phyloP scores from a whole-genome alignment of 306 rosid genomes.

The Alnus rubra region DNA sequence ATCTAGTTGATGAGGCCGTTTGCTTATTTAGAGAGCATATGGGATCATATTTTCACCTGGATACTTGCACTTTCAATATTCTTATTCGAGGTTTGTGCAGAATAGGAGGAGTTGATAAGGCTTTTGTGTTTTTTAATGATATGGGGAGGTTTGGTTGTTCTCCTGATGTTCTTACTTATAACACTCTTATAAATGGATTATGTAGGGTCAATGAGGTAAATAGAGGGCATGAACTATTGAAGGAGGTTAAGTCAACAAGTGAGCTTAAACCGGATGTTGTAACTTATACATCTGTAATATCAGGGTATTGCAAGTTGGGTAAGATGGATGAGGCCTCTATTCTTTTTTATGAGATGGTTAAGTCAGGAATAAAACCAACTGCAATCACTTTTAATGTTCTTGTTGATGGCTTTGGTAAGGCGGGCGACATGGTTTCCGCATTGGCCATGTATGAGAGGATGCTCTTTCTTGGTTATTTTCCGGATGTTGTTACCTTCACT shows the following conservation, averaged over 20 bases:
- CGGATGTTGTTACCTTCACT: constrained; percentile 73
- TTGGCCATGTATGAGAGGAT: constrained; percentile 52
- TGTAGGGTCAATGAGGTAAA: constrained; percentile 59
- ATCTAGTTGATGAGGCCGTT: constrained; percentile 60
- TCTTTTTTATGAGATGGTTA: constrained; percentile 63
- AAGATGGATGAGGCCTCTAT: constrained; percentile 59
- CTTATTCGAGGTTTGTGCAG: constrained; percentile 69
- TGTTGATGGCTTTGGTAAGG: constrained; percentile 72
- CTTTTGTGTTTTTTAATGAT: constrained; percentile 53
- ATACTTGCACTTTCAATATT: constrained; percentile 70
- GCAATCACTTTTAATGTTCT: constrained; percentile 61
- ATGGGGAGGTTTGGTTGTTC: constrained; percentile 66
- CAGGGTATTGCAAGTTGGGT: constrained; percentile 69
- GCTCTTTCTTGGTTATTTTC: constrained; percentile 49
- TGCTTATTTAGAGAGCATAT: constrained; percentile 58
- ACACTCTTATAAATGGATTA: constrained; percentile 75
- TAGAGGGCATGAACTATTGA: constrained; percentile 52
- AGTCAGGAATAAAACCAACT: constrained; percentile 56
- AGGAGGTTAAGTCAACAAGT: constrained; percentile 41
- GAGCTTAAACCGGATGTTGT: constrained; percentile 53
- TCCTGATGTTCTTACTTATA: constrained; percentile 69
- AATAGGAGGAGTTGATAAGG: constrained; percentile 50
- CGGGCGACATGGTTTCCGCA: constrained; percentile 62
- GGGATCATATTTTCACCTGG: constrained; percentile 39
- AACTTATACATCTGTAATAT: constrained; percentile 69